A percentile compares a stretch with the other conserved stretches of the same genome.
These are phyloP conservation scores for Alternaria viburni DNA, from an alignment of 2,329 filamentous ascomycete species.

Conservation along the genomic window DNA sequence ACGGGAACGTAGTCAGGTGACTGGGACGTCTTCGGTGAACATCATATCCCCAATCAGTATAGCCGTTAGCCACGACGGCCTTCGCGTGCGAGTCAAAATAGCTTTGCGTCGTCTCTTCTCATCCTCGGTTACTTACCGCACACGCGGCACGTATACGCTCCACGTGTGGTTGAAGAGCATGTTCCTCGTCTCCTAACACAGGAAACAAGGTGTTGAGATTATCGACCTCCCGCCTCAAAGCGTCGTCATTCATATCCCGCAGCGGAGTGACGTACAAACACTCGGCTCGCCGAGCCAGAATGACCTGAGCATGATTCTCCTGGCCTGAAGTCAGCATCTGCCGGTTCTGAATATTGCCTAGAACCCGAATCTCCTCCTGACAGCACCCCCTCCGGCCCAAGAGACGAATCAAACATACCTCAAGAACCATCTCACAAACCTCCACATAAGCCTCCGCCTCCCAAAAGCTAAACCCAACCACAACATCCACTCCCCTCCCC, in stretches of 20 bases:
- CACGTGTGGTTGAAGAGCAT: neutral
- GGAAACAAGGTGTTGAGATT: slow-evolving; percentile 9
- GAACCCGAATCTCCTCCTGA: neutral
- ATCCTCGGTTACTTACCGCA: neutral
- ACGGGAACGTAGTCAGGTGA: neutral
- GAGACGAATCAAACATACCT: slow-evolving; percentile 9
- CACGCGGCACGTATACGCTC: slow-evolving; percentile 4
- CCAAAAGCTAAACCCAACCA: slow-evolving; percentile 14
- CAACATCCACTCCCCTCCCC: slow-evolving; percentile 1
- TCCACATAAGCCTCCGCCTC: slow-evolving; percentile 8
- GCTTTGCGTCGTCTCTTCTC: neutral
- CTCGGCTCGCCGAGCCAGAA: slow-evolving; percentile 4
- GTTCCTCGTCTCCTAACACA: neutral
- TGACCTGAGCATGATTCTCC: slow-evolving; percentile 7
- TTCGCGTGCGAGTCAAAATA: neutral
- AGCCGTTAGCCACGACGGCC: neutral
- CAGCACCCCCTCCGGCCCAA: neutral
- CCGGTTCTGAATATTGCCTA: accelerated
- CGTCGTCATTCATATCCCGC: neutral
- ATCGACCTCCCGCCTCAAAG: slow-evolving; percentile 1
- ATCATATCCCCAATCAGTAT: neutral
- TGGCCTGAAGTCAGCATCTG: neutral
- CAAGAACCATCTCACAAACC: slow-evolving; percentile 8
- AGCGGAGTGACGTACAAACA: slow-evolving; percentile 2
- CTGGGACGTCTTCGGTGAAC: neutral